phyloP scores from a whole-genome alignment of 768 basidiomycete genomes.

The Dioszegia crocea region DNA sequence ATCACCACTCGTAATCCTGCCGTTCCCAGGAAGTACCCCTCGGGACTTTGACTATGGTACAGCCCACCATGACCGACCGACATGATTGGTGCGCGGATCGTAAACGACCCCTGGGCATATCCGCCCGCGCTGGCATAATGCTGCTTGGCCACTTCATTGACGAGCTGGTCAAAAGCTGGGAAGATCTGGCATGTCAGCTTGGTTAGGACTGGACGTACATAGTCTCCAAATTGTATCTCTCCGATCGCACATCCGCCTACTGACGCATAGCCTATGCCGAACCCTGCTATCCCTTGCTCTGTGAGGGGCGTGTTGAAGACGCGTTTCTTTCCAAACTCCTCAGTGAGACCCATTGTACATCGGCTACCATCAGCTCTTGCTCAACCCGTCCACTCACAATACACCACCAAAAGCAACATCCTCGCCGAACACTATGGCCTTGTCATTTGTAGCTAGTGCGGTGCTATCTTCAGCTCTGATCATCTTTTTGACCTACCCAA shows the following conservation, averaged over 20 bases:
- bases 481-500: constrained; percentile 57
- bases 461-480: constrained; percentile 55
- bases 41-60: constrained; percentile 93
- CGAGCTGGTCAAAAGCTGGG: constrained; percentile 89
- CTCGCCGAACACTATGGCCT: constrained; percentile 77
- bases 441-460: constrained; percentile 77
- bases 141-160: constrained; percentile 92
- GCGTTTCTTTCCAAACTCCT: constrained; percentile 86
- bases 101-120: constrained; percentile 58
- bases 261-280: constrained; percentile 81
- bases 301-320: constrained; percentile 88
- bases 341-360: constrained; percentile 87
- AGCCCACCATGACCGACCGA: constrained; percentile 85
- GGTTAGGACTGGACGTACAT: constrained; percentile 21
- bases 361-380: constrained; percentile 47
- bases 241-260: constrained; percentile 95
- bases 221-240: constrained; percentile 62
- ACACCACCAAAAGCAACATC: constrained; percentile 93
- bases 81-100: constrained; percentile 81
- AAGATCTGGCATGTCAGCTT: constrained; percentile 59
- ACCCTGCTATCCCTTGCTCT: constrained; percentile 76
- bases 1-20: constrained; percentile 92
- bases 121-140: constrained; percentile 79
- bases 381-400: constrained; percentile 51
- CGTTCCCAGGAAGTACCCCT: constrained; percentile 85